Base-by-base conservation (phyloP, 768 basidiomycete genomes). In the Podaxis sp. region DNA sequence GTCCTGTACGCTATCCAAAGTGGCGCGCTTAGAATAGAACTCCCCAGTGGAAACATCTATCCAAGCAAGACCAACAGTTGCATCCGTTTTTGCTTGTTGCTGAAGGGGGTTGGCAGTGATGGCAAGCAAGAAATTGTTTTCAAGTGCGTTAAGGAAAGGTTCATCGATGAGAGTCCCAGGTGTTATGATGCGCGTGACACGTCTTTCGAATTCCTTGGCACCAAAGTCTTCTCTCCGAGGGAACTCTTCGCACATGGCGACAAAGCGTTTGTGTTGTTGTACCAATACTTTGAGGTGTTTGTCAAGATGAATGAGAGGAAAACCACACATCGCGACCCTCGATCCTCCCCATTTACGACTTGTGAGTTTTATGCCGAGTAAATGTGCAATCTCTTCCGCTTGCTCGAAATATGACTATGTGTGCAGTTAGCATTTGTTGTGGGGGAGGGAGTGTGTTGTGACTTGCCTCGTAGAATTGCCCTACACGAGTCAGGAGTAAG, bases 111-210 rank as follows among this genome's bases (percentile, higher is more conserved):
- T 60, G 8, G 68, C 51, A 37, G 75, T 75, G 41, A 96, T 78
- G 4, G 94, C 84, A 33, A 97, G 83, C 50, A 98, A 82, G 71
- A 93, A 97, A 67, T 96, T 95, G 70, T 95, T 96, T 73, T 95
- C 91, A 69, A 85, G 87, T 22, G 86, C 89, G 66, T 91, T 88
- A 60, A 96, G 73, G 75, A 96, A 96, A 0, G 88, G 82, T 71
- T 97, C 96, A 71, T 96, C 94, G 33, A 96, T 91, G 61, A 98
- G 84, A 3, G 96, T 98, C 33, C 96, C 96, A 4, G 96, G 95
- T 3, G 96, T 96, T 65, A 97, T 85, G 57, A 97, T 85, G 44
- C 96, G 87, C 49, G 85, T 86, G 28, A 98, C 93, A 22, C 90
- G 87, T 72, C 96, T 81, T 44, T 93, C 88, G 65, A 93, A 92